Base-by-base conservation (phyloP, 352 stramenopile genomes). In the Phytophthora sp. region DNA sequence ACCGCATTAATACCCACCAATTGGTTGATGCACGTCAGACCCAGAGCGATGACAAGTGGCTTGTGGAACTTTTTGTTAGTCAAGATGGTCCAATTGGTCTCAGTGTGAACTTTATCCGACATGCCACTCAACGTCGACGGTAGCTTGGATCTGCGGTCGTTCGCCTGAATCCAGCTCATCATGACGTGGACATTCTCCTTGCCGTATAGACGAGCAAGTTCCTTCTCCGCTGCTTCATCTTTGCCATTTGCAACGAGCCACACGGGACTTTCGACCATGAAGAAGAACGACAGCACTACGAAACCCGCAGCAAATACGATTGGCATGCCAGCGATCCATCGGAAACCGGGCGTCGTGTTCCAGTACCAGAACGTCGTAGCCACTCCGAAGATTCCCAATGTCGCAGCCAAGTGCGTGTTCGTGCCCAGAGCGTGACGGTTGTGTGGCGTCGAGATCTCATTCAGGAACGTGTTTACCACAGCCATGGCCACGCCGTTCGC, bases 1-100 rank as follows among this genome's bases (percentile, higher is more conserved):
- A 88, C 76, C 20, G 77, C 79, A 53, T 85, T 90, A 62, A 90
- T 82, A 16, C 79, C 81, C 7, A 79, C 81, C 38, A 90, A 71
- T 55, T 88, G 81, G 56, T 87, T 79, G n/a, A 74, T 67, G n/a
- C 73, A 72, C 0, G 70, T 72, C 11, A 88, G 52, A 5, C 62
- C 71, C 13, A 82, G 60, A 1, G 79, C 79, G 7, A 87, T 63
- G 21, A 86, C 30, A 1, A 84, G 44, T 39, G 79, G 79, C 3
- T 73, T 69, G 23, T 63, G 68, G 53, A 69, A 72, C 53, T 72
- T 72, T 4, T 59, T 42, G 24, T 68, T 71, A 23, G 66, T 55
- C 7, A 74, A 13, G 33, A 81, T 66, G 0, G 63, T 56, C 45
- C 52, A 71, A 23, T 55, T 60, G 1, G 27, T 71, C 12, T 74